A percentile compares a stretch with the other conserved stretches of the same genome.
These are phyloP conservation scores for Diaporthe citrichinensis DNA, from an alignment of 2,329 filamentous ascomycete species.

Conservation along the genomic window DNA sequence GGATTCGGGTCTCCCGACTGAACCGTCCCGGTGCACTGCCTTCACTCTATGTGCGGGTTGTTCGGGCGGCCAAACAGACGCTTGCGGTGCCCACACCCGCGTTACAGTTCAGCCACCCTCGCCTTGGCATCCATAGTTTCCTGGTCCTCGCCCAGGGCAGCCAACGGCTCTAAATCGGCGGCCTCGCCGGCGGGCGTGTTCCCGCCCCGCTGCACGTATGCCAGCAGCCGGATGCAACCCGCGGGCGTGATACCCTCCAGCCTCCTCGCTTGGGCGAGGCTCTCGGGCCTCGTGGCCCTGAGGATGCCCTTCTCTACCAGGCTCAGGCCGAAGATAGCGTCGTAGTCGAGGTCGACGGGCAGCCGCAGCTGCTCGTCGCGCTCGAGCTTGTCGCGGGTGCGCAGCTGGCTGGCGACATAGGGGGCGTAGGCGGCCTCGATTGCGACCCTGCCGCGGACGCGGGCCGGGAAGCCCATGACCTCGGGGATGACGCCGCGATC, in stretches of 20 bases:
- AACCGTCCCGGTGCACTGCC: not conserved
- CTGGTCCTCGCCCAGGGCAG: conserved; percentile 52
- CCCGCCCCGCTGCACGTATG: conserved; percentile 63
- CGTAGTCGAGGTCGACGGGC: conserved; percentile 83
- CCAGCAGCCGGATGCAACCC: conserved; percentile 72
- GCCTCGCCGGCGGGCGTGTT: not conserved
- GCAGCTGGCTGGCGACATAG: conserved; percentile 82
- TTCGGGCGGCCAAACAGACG: not conserved
- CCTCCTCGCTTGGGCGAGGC: conserved; percentile 87
- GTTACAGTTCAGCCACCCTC: conserved; percentile 53
- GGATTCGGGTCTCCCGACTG: not conserved
- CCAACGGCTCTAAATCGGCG: conserved; percentile 40
- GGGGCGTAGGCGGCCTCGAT: conserved; percentile 91
- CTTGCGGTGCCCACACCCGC: not conserved
- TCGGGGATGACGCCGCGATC: conserved; percentile 65
- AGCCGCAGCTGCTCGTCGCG: conserved; percentile 83
- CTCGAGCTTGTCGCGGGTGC: conserved; percentile 75
- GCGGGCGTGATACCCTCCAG: conserved; percentile 84
- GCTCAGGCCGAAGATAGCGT: conserved; percentile 79
- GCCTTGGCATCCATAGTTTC: conserved; percentile 58
- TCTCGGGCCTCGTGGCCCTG: conserved; percentile 81
- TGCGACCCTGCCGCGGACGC: conserved; percentile 77
- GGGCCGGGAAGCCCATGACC: conserved; percentile 66
- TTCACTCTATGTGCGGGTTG: no score
- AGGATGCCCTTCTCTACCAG: conserved; percentile 83